These are phyloP conservation scores for Chlamydomonas asymmetrica DNA, from an alignment of 139 green algal genomes.

Conservation along the genomic window DNA sequence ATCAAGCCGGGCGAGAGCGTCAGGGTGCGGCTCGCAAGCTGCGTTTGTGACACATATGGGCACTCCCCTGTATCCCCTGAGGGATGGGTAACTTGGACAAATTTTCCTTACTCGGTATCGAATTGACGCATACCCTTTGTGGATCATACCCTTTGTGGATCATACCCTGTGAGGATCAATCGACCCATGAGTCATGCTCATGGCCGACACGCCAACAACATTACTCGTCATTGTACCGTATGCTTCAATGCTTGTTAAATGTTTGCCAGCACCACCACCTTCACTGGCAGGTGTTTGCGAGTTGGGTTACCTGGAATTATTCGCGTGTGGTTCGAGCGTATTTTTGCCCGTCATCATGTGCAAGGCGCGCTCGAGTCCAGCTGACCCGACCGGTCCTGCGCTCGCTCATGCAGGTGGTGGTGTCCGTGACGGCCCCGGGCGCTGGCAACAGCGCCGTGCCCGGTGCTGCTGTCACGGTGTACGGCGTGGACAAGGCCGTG, in stretches of 20 bases:
- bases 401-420: not conserved
- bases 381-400: not conserved
- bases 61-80: too few relatives aligned
- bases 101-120: too few relatives aligned
- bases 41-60: not conserved
- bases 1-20: conserved; percentile 4
- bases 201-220: too few relatives aligned
- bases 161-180: not conserved
- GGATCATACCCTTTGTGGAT: too few relatives aligned
- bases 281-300: too few relatives aligned
- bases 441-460: not conserved
- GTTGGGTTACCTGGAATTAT: too few relatives aligned
- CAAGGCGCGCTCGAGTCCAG: not conserved
- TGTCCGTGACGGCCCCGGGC: not conserved
- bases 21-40: not conserved
- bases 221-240: too few relatives aligned
- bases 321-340: too few relatives aligned
- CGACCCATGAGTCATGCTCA: too few relatives aligned
- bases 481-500: conserved; percentile 55
- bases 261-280: not conserved
- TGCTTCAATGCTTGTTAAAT: not conserved
- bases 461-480: conserved; percentile 44
- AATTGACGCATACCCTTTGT: too few relatives aligned
- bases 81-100: too few relatives aligned
- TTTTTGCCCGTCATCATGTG: too few relatives aligned